Conservation (phyloP, 192 early-diverging fungal genomes). For the Haplosporangium gracile region DNA sequence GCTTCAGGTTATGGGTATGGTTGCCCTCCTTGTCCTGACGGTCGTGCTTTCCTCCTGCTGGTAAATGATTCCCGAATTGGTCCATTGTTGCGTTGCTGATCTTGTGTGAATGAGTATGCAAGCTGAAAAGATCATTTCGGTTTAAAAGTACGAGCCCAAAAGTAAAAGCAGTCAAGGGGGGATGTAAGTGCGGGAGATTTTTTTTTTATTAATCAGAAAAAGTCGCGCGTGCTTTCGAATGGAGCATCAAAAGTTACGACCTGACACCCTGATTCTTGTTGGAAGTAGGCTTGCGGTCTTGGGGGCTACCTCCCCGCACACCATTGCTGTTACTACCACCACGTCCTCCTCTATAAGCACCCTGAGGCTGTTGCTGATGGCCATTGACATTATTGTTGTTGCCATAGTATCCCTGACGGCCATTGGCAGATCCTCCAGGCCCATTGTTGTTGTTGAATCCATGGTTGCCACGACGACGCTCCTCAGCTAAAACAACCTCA, state of each 20-base stretch:
- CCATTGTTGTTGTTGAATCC: background rate
- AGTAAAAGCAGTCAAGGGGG: background rate
- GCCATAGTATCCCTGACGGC: background rate
- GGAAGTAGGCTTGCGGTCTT: slow-evolving; percentile 13
- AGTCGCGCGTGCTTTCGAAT: background rate
- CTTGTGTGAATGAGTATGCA: background rate
- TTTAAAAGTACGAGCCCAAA: background rate
- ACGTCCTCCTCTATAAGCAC: background rate
- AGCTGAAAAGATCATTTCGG: background rate
- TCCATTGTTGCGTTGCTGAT: background rate
- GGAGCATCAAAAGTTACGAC: background rate
- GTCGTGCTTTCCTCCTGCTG: background rate
- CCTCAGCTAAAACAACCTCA: slow-evolving; percentile 38
- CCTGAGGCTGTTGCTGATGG: background rate
- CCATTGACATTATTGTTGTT: background rate
- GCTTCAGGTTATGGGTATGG: background rate
- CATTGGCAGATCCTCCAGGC: slow-evolving; percentile 2
- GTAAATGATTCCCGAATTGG: background rate
- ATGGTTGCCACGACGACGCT: slow-evolving; percentile 30
- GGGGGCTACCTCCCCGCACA: background rate
- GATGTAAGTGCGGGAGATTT: background rate
- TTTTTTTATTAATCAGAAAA: background rate
- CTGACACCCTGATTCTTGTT: background rate
- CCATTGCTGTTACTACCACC: background rate
- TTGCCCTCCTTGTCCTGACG: too few species aligned